Percentiles rank a stretch among this genome's conserved stretches.
Conservation (phyloP, 2,329 filamentous ascomycete species). For the Exophiala sp. region DNA sequence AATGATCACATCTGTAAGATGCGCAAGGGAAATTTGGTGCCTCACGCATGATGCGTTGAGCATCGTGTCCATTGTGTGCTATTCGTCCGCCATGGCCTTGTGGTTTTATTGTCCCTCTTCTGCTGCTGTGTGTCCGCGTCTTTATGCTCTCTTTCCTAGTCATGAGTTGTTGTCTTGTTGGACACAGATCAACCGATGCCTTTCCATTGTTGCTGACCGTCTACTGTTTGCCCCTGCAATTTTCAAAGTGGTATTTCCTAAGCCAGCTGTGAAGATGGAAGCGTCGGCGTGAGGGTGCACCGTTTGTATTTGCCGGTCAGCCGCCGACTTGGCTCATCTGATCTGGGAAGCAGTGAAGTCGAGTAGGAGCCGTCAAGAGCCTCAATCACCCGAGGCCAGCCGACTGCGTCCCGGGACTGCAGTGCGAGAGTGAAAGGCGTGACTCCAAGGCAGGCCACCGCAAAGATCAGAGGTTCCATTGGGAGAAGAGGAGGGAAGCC, state of each 20-base stretch:
- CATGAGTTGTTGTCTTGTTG: not conserved
- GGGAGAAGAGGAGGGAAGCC: not conserved
- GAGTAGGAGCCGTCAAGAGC: not conserved
- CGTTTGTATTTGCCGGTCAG: not conserved
- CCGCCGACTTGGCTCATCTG: not conserved
- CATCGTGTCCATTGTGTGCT: slow-evolving; percentile 9
- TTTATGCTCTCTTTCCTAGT: slow-evolving; percentile 2
- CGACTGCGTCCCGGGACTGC: too few species aligned
- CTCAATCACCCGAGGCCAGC: too few species aligned
- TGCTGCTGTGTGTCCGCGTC: slow-evolving; percentile 8
- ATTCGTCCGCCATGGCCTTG: slow-evolving; percentile 5
- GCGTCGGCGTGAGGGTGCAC: not conserved
- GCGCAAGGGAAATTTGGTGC: slow-evolving; percentile 14
- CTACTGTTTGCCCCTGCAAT: not conserved
- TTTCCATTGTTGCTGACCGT: not conserved
- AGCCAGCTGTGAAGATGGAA: not conserved
- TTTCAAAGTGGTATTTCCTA: not conserved
- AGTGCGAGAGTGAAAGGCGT: not conserved
- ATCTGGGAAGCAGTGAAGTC: not conserved
- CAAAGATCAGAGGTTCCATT: not conserved
- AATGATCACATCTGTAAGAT: slow-evolving; percentile 18
- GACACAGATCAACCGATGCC: not conserved
- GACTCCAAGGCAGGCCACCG: not conserved
- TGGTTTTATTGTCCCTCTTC: slow-evolving; percentile 11
- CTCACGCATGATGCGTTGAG: slow-evolving; percentile 13